These are phyloP conservation scores for Penicillium palitans DNA, from an alignment of 2,329 filamentous ascomycete species.

Conservation along the genomic window DNA sequence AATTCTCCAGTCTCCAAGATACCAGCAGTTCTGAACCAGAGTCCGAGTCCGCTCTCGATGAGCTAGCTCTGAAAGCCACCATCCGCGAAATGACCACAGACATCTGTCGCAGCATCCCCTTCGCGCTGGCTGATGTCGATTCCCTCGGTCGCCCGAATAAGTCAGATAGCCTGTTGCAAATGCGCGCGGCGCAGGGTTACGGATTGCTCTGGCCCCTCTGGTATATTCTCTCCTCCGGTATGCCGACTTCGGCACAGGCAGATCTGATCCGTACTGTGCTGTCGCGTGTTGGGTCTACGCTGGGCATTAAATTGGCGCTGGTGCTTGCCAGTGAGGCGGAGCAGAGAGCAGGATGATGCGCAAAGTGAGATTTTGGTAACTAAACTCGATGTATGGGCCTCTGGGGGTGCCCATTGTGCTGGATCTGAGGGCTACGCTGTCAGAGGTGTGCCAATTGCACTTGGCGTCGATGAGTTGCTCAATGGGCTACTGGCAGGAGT, in stretches of 20 bases:
- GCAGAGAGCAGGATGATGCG: background rate
- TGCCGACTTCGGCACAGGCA: constrained; percentile 34
- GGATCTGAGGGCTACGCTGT: background rate
- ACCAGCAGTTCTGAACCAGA: background rate
- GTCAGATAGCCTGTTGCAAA: constrained; percentile 15
- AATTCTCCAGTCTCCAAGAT: constrained; percentile 1
- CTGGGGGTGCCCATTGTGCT: background rate
- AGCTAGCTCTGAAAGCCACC: constrained; percentile 17
- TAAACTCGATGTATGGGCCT: background rate
- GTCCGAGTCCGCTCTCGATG: constrained; percentile 8
- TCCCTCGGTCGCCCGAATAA: constrained; percentile 29
- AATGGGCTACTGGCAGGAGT: background rate
- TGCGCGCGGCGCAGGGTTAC: constrained; percentile 37
- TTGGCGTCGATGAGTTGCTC: background rate
- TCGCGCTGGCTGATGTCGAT: constrained; percentile 36
- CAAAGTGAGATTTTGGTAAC: background rate
- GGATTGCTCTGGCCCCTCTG: constrained; percentile 42
- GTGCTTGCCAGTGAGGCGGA: constrained; percentile 28
- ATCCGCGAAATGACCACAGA: constrained; percentile 39
- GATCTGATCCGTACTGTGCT: constrained; percentile 32
- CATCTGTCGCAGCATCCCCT: constrained; percentile 38
- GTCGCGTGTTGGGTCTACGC: constrained; percentile 30
- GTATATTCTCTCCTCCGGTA: constrained; percentile 36
- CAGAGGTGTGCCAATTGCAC: background rate
- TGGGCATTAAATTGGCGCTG: constrained; percentile 39